Evolutionary conservation across 805 yeast genomes (phyloP), one percentile per base, ranked within the genome.

Genomic region (Cyberlindnera americana): DNA sequence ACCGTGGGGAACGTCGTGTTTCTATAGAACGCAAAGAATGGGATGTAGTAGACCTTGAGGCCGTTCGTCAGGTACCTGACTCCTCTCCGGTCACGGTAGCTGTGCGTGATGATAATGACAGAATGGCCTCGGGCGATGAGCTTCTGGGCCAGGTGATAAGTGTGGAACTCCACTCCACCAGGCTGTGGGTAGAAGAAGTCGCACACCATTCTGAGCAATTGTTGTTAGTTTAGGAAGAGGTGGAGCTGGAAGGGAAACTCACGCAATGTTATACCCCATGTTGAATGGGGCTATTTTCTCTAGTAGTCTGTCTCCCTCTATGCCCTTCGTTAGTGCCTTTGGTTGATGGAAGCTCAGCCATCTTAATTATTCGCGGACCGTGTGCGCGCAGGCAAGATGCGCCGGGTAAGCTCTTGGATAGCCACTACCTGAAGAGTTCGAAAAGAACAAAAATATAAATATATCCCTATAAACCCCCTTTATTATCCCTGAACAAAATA

Each of bases 171-270:
- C 2, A 93, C 95, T 9, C 99, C 99, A 4, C 99, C 99, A 0
- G 97, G 83, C 59, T 93, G 99, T 10, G 99, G 99, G 64, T 85
- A 93, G 75, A 93, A 93, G 69, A 89, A 93, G 63, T 93, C 99
- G 31, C 95, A 85, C 4, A 90, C 86, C 96, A 93, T 90, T 7
- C 74, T 71, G 35, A 12, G 15, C 12, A 21, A 5, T n/a, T 32
- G 24, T 24, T 21, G 33, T 19, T 4, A 12, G 24, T 13, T 17
- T 22, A 17, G 3, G 5, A 16, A 17, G 4, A 9, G 13, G 9
- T 6, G 3, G n/a, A 21, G 6, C 6, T 15, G 17, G 19, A 9
- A 32, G 19, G 14, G 19, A 4, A 13, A 46, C 59, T 35, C 37
- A 53, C 56, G 62, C 64, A 35, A 60, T 51, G 37, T 56, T 55